Percentiles rank a stretch among this genome's conserved stretches.
These are phyloP conservation scores for Solidago caesia DNA, from an alignment of 129 eudicot species.

Conservation along the genomic window DNA sequence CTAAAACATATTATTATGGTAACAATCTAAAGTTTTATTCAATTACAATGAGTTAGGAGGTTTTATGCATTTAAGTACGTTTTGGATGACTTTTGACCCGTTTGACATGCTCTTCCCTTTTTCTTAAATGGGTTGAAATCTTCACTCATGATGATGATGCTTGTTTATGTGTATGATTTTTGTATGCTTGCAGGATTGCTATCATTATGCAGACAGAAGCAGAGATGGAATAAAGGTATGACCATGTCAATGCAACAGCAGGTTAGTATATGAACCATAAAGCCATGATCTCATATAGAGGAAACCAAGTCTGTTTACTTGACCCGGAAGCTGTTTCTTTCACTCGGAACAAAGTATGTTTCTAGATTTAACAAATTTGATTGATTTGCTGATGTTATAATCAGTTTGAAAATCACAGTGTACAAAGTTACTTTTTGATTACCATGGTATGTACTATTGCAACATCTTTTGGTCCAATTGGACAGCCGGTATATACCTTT, in stretches of 20 bases:
- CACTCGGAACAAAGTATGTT: not conserved
- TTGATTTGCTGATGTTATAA: not conserved
- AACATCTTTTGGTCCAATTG: too few relatives aligned
- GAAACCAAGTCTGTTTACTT: not conserved
- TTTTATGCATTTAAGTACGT: slow-evolving; percentile 9
- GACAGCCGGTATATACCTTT: too few relatives aligned
- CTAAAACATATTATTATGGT: not conserved
- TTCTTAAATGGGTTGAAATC: not conserved
- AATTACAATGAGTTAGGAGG: not conserved
- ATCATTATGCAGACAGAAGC: slow-evolving; percentile 37
- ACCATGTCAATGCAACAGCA: slow-evolving; percentile 9
- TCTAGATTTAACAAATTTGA: not conserved
- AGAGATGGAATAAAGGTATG: slow-evolving; percentile 23
- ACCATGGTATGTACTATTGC: too few relatives aligned
- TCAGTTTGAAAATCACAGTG: not conserved
- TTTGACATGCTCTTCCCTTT: not conserved
- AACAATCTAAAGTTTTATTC: not conserved
- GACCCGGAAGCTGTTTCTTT: not conserved
- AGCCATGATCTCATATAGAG: slow-evolving; percentile 3
- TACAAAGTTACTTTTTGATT: not conserved
- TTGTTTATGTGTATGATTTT: slow-evolving; percentile 2
- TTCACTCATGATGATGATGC: not conserved
- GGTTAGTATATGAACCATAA: slow-evolving; percentile 1
- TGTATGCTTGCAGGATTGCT: slow-evolving; percentile 53
- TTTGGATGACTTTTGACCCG: not conserved